A percentile compares a stretch with the other conserved stretches of the same genome.
Evolutionary conservation across 352 stramenopile species (phyloP).

Genomic region (Phytophthora agathidicida): DNA sequence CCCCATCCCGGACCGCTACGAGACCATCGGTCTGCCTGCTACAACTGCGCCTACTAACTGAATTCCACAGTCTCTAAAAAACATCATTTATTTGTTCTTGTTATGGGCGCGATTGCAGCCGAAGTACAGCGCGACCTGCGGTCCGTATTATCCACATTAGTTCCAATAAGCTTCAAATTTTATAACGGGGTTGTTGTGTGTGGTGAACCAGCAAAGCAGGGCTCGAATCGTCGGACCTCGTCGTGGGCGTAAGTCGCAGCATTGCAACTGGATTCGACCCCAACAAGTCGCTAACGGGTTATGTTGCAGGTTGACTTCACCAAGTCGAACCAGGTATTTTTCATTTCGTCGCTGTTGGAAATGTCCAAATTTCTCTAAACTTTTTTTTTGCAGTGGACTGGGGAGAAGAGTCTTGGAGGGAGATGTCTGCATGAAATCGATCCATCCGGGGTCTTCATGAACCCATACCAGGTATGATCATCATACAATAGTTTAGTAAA

Average conservation of each 20-base stretch:
- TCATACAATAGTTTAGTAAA: too few species aligned
- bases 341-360: neutral
- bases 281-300: too few species aligned
- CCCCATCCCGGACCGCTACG: conserved; percentile 60
- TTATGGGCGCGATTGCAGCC: too few species aligned
- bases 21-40: conserved; percentile 54
- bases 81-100: too few species aligned
- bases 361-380: neutral
- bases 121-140: conserved; percentile 50
- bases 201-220: conserved; percentile 46
- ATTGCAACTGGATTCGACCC: too few species aligned
- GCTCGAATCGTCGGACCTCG: conserved; percentile 65
- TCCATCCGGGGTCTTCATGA: conserved; percentile 50
- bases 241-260: conserved; percentile 39
- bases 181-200: too few species aligned
- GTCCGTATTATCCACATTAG: conserved; percentile 2
- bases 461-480: conserved; percentile 71
- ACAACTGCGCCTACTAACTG: too few species aligned
- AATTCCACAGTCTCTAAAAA: too few species aligned
- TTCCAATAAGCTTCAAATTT: too few species aligned
- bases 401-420: conserved; percentile 58
- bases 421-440: conserved; percentile 70
- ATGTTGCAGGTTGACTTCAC: conserved; percentile 64
- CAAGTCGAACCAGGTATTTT: conserved; percentile 61
- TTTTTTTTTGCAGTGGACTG: conserved; percentile 57